Conservation (phyloP, 108 stramenopile genomes). For the Cylindrotheca fusiformis region DNA sequence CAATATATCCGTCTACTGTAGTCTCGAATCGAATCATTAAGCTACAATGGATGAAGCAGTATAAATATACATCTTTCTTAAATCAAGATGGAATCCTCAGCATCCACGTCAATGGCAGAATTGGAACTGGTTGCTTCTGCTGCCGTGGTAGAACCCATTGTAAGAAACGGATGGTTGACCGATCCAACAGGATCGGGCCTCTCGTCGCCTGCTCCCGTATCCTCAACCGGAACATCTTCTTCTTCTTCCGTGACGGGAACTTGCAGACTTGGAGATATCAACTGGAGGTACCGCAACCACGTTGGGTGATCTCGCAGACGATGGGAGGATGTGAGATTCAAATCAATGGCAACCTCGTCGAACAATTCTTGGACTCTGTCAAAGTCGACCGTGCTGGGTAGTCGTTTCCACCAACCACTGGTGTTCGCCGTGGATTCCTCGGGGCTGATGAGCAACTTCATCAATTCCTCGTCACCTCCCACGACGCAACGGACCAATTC, state of each 20-base stretch:
- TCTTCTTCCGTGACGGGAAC: background rate
- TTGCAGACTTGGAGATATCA: constrained; percentile 16
- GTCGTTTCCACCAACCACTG: constrained; percentile 17
- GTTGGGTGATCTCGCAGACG: constrained; percentile 14
- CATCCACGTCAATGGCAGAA: too few species aligned
- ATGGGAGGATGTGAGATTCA: background rate
- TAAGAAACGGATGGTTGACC: too few species aligned
- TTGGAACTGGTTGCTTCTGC: too few species aligned
- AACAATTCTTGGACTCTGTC: constrained; percentile 9
- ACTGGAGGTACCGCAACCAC: constrained; percentile 4
- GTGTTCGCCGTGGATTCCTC: background rate
- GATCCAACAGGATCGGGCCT: too few species aligned
- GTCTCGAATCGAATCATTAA: too few species aligned
- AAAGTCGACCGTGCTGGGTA: constrained; percentile 8
- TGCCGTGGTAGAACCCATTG: too few species aligned
- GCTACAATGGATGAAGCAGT: too few species aligned
- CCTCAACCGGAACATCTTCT: background rate
- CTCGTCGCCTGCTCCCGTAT: background rate
- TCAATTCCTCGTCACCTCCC: constrained; percentile 7
- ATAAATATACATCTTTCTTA: too few species aligned
- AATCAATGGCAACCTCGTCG: background rate
- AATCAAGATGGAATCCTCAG: too few species aligned
- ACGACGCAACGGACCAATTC: background rate
- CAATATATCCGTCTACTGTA: too few species aligned
- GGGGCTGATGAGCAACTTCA: background rate